Conservation (phyloP, 306 rosid genomes). For the Rosa rugosa region DNA sequence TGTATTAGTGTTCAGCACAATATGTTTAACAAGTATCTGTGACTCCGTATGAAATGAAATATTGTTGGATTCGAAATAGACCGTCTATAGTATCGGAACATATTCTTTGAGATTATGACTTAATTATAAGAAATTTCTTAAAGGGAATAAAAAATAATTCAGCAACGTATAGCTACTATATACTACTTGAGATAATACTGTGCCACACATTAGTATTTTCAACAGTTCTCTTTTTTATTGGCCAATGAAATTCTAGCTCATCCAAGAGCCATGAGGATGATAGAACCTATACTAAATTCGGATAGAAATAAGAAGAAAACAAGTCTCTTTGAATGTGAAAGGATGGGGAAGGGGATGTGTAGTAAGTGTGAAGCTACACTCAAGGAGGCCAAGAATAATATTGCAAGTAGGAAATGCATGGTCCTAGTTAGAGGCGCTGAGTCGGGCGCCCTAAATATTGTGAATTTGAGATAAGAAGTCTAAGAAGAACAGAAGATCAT, state of each 20-base stretch:
- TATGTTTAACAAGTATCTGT: neutral
- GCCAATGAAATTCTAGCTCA: neutral
- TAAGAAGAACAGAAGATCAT: neutral
- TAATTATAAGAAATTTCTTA: too few relatives aligned
- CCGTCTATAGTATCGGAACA: too few relatives aligned
- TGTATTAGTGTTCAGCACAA: neutral
- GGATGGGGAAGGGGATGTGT: neutral
- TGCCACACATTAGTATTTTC: neutral
- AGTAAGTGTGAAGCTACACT: neutral
- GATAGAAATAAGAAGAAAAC: neutral
- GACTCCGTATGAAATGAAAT: too few relatives aligned
- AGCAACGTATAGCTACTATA: too few relatives aligned
- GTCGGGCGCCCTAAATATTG: neutral
- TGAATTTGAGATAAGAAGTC: neutral
- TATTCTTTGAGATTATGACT: neutral
- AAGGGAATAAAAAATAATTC: too few relatives aligned
- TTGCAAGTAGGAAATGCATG: neutral
- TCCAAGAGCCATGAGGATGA: neutral
- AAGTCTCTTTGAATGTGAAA: neutral
- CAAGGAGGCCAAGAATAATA: neutral
- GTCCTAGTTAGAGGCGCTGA: slow-evolving; percentile 12
- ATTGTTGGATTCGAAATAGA: too few relatives aligned
- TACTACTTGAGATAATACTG: neutral
- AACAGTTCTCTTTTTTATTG: neutral
- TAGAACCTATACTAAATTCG: neutral